Evolutionary conservation across 495 filamentous ascomycete genomes (phyloP), one percentile per base, ranked within the genome.

Genomic region (Lasiosphaeria miniovina): DNA sequence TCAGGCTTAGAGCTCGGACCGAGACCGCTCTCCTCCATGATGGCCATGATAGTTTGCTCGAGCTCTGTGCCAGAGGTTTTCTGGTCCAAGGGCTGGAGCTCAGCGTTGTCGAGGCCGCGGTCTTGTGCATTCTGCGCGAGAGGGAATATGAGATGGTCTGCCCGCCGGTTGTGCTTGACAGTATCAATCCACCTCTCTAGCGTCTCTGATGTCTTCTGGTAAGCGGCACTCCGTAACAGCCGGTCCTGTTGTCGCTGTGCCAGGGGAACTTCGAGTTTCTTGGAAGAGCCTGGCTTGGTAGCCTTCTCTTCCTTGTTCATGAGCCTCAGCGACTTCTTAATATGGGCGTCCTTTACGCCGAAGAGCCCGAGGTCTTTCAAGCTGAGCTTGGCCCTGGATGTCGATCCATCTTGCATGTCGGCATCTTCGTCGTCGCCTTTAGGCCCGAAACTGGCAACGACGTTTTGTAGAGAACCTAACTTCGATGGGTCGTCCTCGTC

Each of bases 111-210:
- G 12, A 82, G 69, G 3, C 80, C 70, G 64, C 80, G 69, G 72
- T 80, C 59, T 59, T 75, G 78, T 52, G 85, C 79, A 2, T 89
- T 87, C 61, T 96, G 88, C 5, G 86, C 81, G 0, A 97, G 80
- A 32, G 94, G 94, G 70, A 98, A 98, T n/a, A 86, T 78, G 1
- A 98, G 77, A 71, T 96, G 93, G 34, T 97, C 95, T 4, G 94
- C 93, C 60, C 90, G 82, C 43, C 95, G 86, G 71, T 96, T 96
- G 34, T 90, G 86, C 72, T 96, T 96, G 65, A 98, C 92, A 0
- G 95, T 97, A 53, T 96, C 93, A 17, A 87, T 84, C 94, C 94
- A 98, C 60, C 90, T 85, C 59, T 89, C 86, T 32, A 98, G 76
- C 0, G 91, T 91, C 72, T 97, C 88, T 66, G 91, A 96, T 48